phyloP scores from a whole-genome alignment of 2,329 filamentous ascomycete species.

The Clarireedia homoeocarpa region DNA sequence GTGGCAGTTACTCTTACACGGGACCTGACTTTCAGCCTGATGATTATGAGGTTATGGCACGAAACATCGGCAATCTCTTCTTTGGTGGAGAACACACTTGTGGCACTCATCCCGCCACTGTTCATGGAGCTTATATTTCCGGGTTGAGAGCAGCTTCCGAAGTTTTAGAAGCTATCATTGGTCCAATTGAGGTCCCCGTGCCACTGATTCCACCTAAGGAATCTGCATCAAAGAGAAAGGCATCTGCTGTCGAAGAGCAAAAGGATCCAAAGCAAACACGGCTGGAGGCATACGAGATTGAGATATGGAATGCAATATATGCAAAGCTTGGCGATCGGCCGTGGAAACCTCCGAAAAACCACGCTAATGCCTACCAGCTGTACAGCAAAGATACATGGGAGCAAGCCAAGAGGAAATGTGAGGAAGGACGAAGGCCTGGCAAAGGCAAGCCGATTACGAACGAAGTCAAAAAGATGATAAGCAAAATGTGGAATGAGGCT shows the following conservation, averaged over 20 bases:
- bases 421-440: constrained; percentile 55
- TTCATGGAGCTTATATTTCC: constrained; percentile 92
- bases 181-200: constrained; percentile 67
- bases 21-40: constrained; percentile 73
- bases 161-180: constrained; percentile 70
- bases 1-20: constrained; percentile 92
- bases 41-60: constrained; percentile 90
- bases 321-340: constrained; percentile 66
- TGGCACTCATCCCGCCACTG: constrained; percentile 90
- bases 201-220: constrained; percentile 67
- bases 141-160: constrained; percentile 85
- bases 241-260: constrained; percentile 28
- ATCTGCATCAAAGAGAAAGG: constrained; percentile 46
- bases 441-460: constrained; percentile 63
- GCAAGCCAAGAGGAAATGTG: constrained; percentile 49
- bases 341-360: constrained; percentile 61
- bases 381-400: constrained; percentile 77
- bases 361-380: constrained; percentile 79
- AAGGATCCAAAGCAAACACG: constrained; percentile 44
- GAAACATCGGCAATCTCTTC: constrained; percentile 75
- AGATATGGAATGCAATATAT: constrained; percentile 44
- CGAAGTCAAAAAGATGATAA: constrained; percentile 77
- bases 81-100: constrained; percentile 97
- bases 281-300: constrained; percentile 48
- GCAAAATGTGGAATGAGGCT: constrained; percentile 84